Evolutionary conservation across 345 rosid genomes (phyloP), one percentile per base, ranked within the genome.

Genomic region (Eucalyptus curtisii): DNA sequence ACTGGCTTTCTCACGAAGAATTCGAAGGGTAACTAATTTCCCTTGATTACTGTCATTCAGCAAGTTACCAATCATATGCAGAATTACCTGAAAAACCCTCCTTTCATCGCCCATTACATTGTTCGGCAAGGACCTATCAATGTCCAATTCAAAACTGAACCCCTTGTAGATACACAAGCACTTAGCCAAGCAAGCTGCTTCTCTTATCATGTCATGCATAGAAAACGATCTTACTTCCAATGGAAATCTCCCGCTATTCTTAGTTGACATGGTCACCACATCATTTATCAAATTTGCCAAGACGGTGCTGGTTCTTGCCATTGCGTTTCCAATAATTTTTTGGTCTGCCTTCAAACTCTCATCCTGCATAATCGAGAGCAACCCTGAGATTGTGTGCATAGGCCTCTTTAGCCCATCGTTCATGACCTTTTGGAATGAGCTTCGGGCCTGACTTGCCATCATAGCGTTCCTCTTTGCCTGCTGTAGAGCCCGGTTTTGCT

Each of bases 391-490:
- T 0, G 99, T 95, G 88, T 96, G 98, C 99, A 97, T 95, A 10
- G 99, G 99, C 90, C 95, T 94, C 92, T 95, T 98, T 98, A 98
- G 93, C 42, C 98, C 98, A 90, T 97, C 95, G 61, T 95, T 97
- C 98, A 98, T 98, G 13, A 94, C 97, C 91, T 95, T 98, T 92
- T 95, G 98, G 87, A 98, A 95, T 7, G 94, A 93, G 86, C 88
- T 93, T 90, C 99, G 96, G 4, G 98, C 98, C 71, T 94, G 95
- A 90, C 96, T 98, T 10, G 99, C 99, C 94, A 96, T 97, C 95
- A 96, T 90, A 13, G 98, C 99, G 31, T 95, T 94, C 87, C 90
- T 89, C 86, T 92, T 92, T 33, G 97, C 98, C 89, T 88, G 93
- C 87, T 97, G 98, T 86, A 98, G 91, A 4, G 95, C 95, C 87